phyloP scores from a whole-genome alignment of 768 basidiomycete genomes.

The Mycena epipterygia region DNA sequence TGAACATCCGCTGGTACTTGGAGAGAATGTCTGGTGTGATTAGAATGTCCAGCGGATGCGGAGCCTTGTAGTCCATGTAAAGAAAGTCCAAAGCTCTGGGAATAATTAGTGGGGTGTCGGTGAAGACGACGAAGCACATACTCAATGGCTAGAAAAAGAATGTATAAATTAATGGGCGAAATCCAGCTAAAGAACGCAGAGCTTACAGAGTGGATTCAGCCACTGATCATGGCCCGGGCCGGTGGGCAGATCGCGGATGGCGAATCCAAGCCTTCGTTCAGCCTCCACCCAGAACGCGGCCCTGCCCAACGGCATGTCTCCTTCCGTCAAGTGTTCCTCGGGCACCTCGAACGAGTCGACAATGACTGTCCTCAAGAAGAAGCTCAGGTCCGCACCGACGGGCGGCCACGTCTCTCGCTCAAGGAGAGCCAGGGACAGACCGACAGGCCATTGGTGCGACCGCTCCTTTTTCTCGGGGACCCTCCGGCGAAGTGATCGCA shows the following conservation, averaged over 20 bases:
- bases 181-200: background rate
- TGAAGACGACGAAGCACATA: conserved; percentile 33
- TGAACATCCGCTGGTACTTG: conserved; percentile 89
- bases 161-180: background rate
- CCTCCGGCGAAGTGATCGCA: conserved; percentile 42
- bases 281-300: conserved; percentile 66
- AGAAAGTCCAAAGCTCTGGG: conserved; percentile 88
- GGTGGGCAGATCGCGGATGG: conserved; percentile 78
- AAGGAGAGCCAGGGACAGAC: conserved; percentile 79
- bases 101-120: background rate
- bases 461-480: conserved; percentile 42
- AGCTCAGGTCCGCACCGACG: conserved; percentile 86
- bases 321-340: conserved; percentile 35
- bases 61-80: conserved; percentile 92
- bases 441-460: conserved; percentile 71
- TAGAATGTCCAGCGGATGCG: conserved; percentile 78
- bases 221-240: conserved; percentile 80
- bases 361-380: conserved; percentile 86
- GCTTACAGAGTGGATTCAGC: conserved; percentile 86
- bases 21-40: conserved; percentile 80
- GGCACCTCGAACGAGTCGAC: conserved; percentile 77
- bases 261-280: conserved; percentile 85
- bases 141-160: conserved; percentile 43
- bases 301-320: conserved; percentile 44
- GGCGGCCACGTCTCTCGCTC: conserved; percentile 89